Base-by-base conservation (phyloP, 352 stramenopile genomes). In the Globisporangium cystogenes region DNA sequence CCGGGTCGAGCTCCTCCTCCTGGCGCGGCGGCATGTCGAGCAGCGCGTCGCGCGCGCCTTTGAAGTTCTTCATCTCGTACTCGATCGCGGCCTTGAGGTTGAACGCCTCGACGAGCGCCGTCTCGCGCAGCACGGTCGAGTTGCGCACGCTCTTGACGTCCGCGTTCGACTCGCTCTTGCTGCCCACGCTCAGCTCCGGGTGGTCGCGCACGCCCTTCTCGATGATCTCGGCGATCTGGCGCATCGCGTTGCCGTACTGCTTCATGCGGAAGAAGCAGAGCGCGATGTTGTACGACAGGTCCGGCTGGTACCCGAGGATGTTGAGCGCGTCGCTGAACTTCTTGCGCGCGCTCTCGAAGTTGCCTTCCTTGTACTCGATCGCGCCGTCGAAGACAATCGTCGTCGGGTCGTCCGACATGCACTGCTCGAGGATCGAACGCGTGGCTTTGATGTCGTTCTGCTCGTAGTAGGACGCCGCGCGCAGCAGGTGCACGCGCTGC, bases 11-110 rank as follows among this genome's bases (percentile, higher is more conserved):
- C 59, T 98, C 93, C 68, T 97, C 87, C 55, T 98, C 87, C 23
- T 87, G 69, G 5, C 82, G 73, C 27, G 80, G 82, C 21, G 90
- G 94, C 94, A 98, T 98, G 48, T 98, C 90, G 48, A 89, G 70
- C 45, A 98, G 62, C n/a, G 87, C 88, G 50, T 95, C 86, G 2
- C 82, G 67, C 10, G 79, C 70, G 2, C 78, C 79, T 53, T 95
- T 96, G 61, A 79, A 71, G 67, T 98, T 95, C 61, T 97, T 98
- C 72, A 94, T 95, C 53, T 93, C 83, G 67, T 96, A 98, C 67
- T 98, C 88, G 57, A 99, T 98, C 20, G 95, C 93, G 7, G 92
- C 87, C 62, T 98, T 98, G 44, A 98, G 72, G 61, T 98, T 98
- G 59, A 98, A 96, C 0, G 90, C 93, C 60, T 98, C 93, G 7